These are phyloP conservation scores for Aspergillus sergii DNA, from an alignment of 2,329 filamentous ascomycete genomes.

Conservation along the genomic window DNA sequence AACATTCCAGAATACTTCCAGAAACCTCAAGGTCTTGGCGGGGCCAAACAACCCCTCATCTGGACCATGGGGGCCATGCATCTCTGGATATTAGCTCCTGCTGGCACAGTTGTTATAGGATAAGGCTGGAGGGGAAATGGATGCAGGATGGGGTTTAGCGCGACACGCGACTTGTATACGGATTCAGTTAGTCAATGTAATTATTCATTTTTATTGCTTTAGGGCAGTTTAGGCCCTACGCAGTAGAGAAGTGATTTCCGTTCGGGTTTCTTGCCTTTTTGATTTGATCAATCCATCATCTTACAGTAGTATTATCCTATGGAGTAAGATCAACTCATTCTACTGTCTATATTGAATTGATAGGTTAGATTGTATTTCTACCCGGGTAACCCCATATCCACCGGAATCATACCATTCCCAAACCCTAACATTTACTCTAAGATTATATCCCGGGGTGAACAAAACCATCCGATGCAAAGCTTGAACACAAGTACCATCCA, in stretches of 20 bases:
- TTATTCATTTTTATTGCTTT: not conserved
- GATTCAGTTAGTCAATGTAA: not conserved
- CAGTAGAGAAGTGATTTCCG: not conserved
- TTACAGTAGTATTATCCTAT: no score
- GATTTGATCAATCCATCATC: not conserved
- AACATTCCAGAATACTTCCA: conserved; percentile 10
- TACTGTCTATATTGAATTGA: no score
- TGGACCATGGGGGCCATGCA: not conserved
- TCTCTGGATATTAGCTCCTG: no score
- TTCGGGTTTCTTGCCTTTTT: not conserved
- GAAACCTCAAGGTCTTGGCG: not conserved
- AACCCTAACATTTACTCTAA: no score
- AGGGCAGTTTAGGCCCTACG: no score
- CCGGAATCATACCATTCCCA: no score
- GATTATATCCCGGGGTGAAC: no score
- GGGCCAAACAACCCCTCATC: not conserved
- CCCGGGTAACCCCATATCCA: no score
- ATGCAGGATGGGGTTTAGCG: not conserved
- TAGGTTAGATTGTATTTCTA: no score
- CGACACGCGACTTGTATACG: not conserved
- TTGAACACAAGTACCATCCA: no score
- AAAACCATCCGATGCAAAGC: no score
- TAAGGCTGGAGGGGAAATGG: not conserved
- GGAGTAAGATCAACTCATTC: no score
- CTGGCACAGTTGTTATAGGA: not conserved